Evolutionary conservation across 345 rosid species (phyloP).

Genomic region (Lepidium didymum): DNA sequence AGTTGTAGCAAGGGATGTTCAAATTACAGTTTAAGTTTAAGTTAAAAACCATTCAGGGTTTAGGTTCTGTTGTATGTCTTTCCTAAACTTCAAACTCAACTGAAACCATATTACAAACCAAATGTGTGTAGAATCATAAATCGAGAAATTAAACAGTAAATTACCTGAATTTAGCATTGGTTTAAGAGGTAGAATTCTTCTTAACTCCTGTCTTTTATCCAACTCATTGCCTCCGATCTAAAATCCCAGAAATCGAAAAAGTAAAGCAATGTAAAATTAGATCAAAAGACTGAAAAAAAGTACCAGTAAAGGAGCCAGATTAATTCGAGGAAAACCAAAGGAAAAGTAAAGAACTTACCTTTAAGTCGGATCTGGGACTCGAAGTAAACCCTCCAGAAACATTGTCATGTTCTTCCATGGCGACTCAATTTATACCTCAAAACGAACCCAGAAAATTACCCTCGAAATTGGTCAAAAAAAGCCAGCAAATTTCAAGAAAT

Average conservation of each 20-base stretch:
- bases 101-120: neutral
- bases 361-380: constrained; percentile 29
- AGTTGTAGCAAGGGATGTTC: neutral
- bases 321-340: neutral
- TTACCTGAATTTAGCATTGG: constrained; percentile 11
- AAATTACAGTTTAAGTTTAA: neutral
- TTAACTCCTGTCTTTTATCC: constrained; percentile 19
- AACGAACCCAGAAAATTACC: constrained; percentile 3
- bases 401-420: constrained; percentile 35
- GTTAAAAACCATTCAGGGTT: neutral
- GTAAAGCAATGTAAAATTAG: neutral
- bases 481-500: neutral
- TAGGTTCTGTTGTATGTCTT: neutral
- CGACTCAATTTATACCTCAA: neutral
- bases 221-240: constrained; percentile 29
- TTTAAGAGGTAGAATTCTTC: constrained; percentile 7
- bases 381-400: constrained; percentile 12
- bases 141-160: neutral
- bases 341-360: constrained; percentile 27
- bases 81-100: neutral
- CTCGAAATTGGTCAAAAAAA: neutral
- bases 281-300: neutral
- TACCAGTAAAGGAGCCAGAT: neutral
- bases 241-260: neutral
- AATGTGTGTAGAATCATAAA: constrained; percentile 21